Percentiles rank a stretch among this genome's conserved stretches.
Conservation (phyloP, 2,329 filamentous ascomycete genomes). For the Ceratocystis cubensis region DNA sequence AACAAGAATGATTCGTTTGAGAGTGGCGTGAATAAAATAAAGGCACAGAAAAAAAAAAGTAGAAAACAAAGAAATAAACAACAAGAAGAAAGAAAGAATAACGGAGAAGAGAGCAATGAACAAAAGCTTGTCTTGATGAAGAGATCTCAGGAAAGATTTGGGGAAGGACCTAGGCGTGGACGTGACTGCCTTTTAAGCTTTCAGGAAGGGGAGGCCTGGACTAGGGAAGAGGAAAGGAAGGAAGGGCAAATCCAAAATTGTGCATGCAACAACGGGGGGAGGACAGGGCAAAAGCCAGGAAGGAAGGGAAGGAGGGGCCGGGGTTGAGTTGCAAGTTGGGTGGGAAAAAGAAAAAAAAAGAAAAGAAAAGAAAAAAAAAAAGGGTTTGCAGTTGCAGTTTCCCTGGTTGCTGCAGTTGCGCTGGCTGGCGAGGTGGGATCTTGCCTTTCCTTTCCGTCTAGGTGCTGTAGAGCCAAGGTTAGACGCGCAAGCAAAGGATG, state of each 20-base stretch:
- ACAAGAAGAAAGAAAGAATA: conserved; percentile 11
- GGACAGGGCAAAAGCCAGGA: background rate
- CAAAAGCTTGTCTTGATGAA: conserved; percentile 10
- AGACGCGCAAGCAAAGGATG: background rate
- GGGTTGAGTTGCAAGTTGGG: background rate
- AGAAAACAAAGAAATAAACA: conserved; percentile 7
- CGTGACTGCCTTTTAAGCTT: conserved; percentile 7
- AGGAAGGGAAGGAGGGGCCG: background rate
- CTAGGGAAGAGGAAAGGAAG: background rate
- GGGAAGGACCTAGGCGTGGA: conserved; percentile 2
- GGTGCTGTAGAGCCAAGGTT: background rate
- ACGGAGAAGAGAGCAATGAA: background rate
- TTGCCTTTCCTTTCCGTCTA: background rate
- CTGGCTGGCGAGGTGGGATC: no score
- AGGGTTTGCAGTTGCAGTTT: background rate
- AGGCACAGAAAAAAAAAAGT: conserved; percentile 5
- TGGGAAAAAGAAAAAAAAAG: background rate
- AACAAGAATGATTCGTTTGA: background rate
- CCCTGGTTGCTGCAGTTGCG: background rate
- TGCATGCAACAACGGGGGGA: background rate
- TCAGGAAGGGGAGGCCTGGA: background rate
- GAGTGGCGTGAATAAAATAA: conserved; percentile 11
- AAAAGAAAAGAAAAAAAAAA: background rate
- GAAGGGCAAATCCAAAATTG: background rate
- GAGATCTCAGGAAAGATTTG: background rate